Evolutionary conservation across 495 filamentous ascomycete species (phyloP).

Genomic region (Neurospora tetraspora): DNA sequence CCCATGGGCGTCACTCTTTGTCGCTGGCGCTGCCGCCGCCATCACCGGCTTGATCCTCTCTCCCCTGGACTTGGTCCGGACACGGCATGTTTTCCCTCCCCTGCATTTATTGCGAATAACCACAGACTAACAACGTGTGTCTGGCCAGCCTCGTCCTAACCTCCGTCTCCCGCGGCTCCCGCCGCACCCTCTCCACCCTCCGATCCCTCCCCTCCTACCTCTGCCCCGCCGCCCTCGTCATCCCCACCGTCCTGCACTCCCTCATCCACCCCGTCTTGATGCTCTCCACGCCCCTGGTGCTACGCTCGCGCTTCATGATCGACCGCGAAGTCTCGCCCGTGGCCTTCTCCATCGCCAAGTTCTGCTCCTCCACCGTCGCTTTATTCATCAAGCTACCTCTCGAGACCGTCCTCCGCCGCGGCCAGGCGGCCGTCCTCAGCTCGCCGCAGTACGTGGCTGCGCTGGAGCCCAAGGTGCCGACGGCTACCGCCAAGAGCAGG

Average conservation of each 20-base stretch:
- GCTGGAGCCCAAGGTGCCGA: constrained; percentile 23
- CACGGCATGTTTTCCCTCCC: constrained; percentile 40
- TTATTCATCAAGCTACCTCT: constrained; percentile 77
- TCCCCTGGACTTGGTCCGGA: constrained; percentile 83
- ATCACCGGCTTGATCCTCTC: constrained; percentile 69
- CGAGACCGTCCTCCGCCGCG: constrained; percentile 83
- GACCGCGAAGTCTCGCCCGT: constrained; percentile 75
- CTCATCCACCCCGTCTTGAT: constrained; percentile 72
- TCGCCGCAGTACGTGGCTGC: constrained; percentile 31
- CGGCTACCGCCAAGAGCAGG: constrained; percentile 15
- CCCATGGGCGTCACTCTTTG: constrained; percentile 59
- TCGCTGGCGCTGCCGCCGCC: constrained; percentile 75
- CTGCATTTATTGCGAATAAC: neutral
- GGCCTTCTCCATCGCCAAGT: constrained; percentile 66
- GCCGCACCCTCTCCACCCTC: constrained; percentile 64
- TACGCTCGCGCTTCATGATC: constrained; percentile 66
- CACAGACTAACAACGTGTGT: constrained; percentile 7
- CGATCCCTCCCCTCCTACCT: constrained; percentile 67
- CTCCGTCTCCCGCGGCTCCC: constrained; percentile 57
- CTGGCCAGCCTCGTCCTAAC: constrained; percentile 60
- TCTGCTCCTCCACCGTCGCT: constrained; percentile 65
- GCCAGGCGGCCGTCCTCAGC: constrained; percentile 59
- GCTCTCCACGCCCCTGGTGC: constrained; percentile 68
- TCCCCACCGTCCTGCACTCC: constrained; percentile 79
- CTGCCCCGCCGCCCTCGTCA: constrained; percentile 57